phyloP scores from a whole-genome alignment of 805 yeast genomes.

The Saccharomycopsis schoenii region DNA sequence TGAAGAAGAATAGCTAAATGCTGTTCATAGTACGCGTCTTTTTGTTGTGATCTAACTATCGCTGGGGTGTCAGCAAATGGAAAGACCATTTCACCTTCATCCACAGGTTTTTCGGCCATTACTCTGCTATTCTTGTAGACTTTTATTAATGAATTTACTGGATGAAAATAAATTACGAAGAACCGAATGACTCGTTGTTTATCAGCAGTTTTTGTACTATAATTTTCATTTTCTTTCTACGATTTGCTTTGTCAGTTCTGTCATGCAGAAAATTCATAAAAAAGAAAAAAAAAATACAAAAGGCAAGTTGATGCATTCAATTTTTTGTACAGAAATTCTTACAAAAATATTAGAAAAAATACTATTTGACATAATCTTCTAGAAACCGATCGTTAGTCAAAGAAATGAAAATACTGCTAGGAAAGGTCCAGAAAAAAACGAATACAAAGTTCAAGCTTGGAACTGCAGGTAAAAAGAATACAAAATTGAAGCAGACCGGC shows the following conservation, averaged over 20 bases:
- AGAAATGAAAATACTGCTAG: neutral
- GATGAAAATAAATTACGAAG: too few relatives aligned
- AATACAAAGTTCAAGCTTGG: neutral
- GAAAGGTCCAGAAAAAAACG: neutral
- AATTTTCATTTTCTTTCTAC: neutral
- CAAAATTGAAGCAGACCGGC: neutral
- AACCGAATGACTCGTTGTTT: too few relatives aligned
- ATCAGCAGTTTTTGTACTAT: neutral
- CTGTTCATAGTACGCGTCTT: constrained; percentile 66
- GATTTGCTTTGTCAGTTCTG: neutral
- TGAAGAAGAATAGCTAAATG: constrained; percentile 44
- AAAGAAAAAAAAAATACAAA: neutral
- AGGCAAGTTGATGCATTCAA: neutral
- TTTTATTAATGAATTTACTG: too few relatives aligned
- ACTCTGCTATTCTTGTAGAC: too few relatives aligned
- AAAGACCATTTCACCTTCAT: neutral
- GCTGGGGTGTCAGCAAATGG: constrained; percentile 85
- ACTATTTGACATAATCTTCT: too few relatives aligned
- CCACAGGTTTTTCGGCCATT: neutral
- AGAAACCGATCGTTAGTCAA: too few relatives aligned
- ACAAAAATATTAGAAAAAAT: too few relatives aligned
- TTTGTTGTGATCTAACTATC: constrained; percentile 85
- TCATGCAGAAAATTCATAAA: neutral
- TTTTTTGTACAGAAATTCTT: too few relatives aligned
- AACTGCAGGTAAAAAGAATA: neutral